Evolutionary conservation across 2,329 filamentous ascomycete species (phyloP), one percentile per base, ranked within the genome.

Genomic region (Atkinsonella texensis): DNA sequence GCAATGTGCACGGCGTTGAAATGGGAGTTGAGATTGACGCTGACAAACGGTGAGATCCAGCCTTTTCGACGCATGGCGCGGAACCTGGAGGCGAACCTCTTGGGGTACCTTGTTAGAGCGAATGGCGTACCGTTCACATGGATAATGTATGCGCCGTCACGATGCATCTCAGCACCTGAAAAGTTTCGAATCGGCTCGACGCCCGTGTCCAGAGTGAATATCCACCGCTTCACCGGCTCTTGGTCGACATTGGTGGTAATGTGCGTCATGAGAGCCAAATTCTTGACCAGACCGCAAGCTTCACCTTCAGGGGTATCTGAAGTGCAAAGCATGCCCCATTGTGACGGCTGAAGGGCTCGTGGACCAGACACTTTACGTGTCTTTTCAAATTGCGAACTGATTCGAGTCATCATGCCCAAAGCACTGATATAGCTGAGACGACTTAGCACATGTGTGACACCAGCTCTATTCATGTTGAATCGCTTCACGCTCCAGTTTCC

Each of bases 301-400:
- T 98, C 93, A 70, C 93, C 93, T 83, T 98, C 93, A 7, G 93
- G 93, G 0, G 93, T 98, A 74, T 98, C 93, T 11, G 93, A 94
- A 0, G 90, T 87, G 65, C 93, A 98, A 51, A 98, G 75, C 90
- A 98, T 96, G 60, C 93, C 93, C 72, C 95, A 98, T 59, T 98
- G 93, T 1, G 93, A 98, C 7, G 93, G 90, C 63, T 98, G 93
- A 47, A 98, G 75, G 17, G 94, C 93, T 78, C 93, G 84, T 61
- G 94, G 93, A 58, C 94, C 94, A 63, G 85, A 90, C 55, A 98
- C 90, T 69, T 98, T 98, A 60, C 93, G 76, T 2, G 93, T 97
- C 76, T 98, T 98, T 66, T 98, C 93, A 63, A 98, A 98, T 71
- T 98, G 93, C 77, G 87, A 94, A 67, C 86, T 93, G 62, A 98